Conservation (phyloP, 2,329 filamentous ascomycete species). For the Mariannaea elegans region DNA sequence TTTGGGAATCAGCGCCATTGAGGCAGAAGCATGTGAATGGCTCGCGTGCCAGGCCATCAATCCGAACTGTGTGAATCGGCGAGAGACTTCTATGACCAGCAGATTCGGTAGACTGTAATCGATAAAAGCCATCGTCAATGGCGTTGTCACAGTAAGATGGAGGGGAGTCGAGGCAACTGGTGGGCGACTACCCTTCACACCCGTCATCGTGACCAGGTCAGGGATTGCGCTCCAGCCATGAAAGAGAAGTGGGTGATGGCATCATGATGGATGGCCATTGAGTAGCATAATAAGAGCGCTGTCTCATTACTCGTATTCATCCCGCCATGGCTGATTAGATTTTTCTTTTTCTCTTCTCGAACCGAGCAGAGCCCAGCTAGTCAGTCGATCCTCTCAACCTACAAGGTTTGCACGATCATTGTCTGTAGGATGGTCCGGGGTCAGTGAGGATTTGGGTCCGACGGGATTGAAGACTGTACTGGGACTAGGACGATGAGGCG, state of each 20-base stretch:
- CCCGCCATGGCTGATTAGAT: slow-evolving; percentile 14
- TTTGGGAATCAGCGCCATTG: not conserved
- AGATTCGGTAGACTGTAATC: slow-evolving; percentile 30
- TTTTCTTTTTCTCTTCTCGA: slow-evolving; percentile 32
- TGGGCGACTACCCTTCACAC: slow-evolving; percentile 11
- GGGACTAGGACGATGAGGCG: slow-evolving; percentile 2
- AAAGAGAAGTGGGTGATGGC: slow-evolving; percentile 19
- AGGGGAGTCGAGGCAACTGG: slow-evolving; percentile 25
- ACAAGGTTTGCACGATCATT: slow-evolving; percentile 20
- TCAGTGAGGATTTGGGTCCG: slow-evolving; percentile 19
- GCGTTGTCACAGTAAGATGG: slow-evolving; percentile 24
- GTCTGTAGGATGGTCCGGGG: not conserved
- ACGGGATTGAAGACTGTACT: slow-evolving; percentile 15
- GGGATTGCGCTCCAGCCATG: slow-evolving; percentile 16
- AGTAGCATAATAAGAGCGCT: slow-evolving; percentile 16
- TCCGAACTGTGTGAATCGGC: slow-evolving; percentile 1
- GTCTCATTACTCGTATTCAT: slow-evolving; percentile 31
- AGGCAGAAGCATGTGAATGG: slow-evolving; percentile 8
- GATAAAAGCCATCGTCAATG: slow-evolving; percentile 31
- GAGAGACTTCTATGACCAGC: slow-evolving; percentile 20
- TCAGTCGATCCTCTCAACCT: slow-evolving; percentile 16
- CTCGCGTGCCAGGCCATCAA: slow-evolving; percentile 2
- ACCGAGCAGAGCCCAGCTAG: slow-evolving; percentile 12
- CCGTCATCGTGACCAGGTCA: slow-evolving; percentile 24
- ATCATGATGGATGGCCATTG: slow-evolving; percentile 17